Conservation (phyloP, 345 rosid genomes). For the Salix dunnii region DNA sequence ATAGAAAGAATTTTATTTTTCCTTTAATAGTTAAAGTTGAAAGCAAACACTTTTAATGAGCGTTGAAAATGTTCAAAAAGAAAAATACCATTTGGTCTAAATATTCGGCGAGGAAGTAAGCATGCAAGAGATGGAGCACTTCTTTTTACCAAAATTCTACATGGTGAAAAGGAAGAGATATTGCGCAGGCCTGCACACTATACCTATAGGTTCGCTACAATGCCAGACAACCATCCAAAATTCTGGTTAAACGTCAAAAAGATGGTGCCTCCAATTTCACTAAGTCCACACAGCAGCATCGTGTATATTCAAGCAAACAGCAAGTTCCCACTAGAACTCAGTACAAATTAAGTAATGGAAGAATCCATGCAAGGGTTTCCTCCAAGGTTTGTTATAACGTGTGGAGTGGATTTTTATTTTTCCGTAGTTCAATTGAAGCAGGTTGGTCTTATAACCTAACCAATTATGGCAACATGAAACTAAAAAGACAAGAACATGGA, state of each 20-base stretch:
- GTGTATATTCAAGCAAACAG: background rate
- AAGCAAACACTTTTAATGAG: background rate
- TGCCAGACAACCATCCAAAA: constrained; percentile 8
- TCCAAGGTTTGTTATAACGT: background rate
- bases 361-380: background rate
- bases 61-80: background rate
- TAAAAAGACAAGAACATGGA: background rate
- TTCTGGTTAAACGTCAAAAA: constrained; percentile 11
- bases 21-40: background rate
- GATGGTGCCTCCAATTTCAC: background rate
- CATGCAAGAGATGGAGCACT: constrained; percentile 1
- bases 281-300: constrained; percentile 2
- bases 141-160: constrained; percentile 4
- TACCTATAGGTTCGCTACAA: background rate
- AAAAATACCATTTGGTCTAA: constrained; percentile 18
- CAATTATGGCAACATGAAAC: background rate
- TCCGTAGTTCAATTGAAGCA: background rate
- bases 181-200: background rate
- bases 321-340: background rate
- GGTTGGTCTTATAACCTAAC: background rate
- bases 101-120: constrained; percentile 22
- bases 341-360: background rate
- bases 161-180: constrained; percentile 1
- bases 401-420: background rate
- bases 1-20: background rate